Percentiles rank a stretch among this genome's conserved stretches.
These are phyloP conservation scores for Nakazawaea peltata DNA, from an alignment of 805 yeast genomes.

Conservation along the genomic window DNA sequence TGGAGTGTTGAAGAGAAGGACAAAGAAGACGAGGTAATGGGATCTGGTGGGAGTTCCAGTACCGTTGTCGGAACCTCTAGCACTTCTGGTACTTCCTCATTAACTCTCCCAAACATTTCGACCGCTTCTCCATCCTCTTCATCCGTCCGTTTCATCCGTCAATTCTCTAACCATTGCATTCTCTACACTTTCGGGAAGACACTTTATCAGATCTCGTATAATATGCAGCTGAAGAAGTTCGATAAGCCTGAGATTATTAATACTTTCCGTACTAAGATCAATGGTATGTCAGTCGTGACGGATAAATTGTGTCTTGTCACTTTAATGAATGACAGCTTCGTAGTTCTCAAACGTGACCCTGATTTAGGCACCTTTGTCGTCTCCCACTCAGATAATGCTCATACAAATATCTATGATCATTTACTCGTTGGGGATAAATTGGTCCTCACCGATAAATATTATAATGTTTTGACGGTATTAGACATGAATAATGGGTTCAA, in stretches of 20 bases:
- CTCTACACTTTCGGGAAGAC: slow-evolving; percentile 15
- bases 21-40: too few species aligned
- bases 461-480: slow-evolving; percentile 13
- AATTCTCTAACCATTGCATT: slow-evolving; percentile 16
- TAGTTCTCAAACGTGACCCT: slow-evolving; percentile 11
- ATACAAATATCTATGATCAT: slow-evolving; percentile 16
- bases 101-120: too few species aligned
- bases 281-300: neutral
- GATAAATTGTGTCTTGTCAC: slow-evolving; percentile 2
- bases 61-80: too few species aligned
- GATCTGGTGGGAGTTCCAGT: too few species aligned
- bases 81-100: too few species aligned
- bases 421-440: slow-evolving; percentile 13
- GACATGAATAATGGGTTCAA: slow-evolving; percentile 3
- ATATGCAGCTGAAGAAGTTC: slow-evolving; percentile 16
- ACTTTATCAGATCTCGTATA: slow-evolving; percentile 13
- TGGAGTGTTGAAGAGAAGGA: too few species aligned
- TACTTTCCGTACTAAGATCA: neutral
- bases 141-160: slow-evolving; percentile 18
- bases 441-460: slow-evolving; percentile 15
- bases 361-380: slow-evolving; percentile 10
- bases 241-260: slow-evolving; percentile 12
- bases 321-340: slow-evolving; percentile 6
- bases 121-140: too few species aligned
- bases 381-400: slow-evolving; percentile 5